phyloP scores from a whole-genome alignment of 495 filamentous ascomycete species.

The Rhypophila decipiens region DNA sequence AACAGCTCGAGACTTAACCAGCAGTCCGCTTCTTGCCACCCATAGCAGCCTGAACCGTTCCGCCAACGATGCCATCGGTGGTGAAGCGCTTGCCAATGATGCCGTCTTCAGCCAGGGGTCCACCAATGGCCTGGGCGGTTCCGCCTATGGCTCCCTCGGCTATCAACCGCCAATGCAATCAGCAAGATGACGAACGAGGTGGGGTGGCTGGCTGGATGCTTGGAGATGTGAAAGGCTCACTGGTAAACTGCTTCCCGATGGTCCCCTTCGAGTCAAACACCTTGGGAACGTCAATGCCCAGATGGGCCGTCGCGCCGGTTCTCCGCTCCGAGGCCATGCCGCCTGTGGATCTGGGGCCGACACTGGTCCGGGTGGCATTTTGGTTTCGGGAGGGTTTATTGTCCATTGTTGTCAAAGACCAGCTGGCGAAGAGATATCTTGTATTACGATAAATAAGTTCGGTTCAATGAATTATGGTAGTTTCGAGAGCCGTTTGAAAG shows the following conservation, averaged over 20 bases:
- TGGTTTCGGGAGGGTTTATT: not conserved
- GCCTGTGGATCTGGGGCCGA: conserved; percentile 15
- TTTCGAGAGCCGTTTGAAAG: too few relatives aligned
- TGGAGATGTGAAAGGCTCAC: too few relatives aligned
- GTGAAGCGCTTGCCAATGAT: conserved; percentile 46
- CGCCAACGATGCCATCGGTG: conserved; percentile 38
- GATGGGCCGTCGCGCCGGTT: conserved; percentile 17
- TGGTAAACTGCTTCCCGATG: conserved; percentile 34
- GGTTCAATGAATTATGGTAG: too few relatives aligned
- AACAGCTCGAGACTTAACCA: not conserved
- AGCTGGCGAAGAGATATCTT: too few relatives aligned
- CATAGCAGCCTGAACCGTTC: conserved; percentile 32
- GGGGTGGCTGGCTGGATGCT: too few relatives aligned
- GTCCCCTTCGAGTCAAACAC: conserved; percentile 29
- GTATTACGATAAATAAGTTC: too few relatives aligned
- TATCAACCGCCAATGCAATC: too few relatives aligned
- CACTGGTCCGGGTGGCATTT: not conserved
- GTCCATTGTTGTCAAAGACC: too few relatives aligned
- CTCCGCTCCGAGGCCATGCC: conserved; percentile 12
- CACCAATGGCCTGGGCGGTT: conserved; percentile 46
- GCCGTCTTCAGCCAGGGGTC: conserved; percentile 44
- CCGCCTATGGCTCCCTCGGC: conserved; percentile 46
- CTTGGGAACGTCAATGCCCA: conserved; percentile 19
- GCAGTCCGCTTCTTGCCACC: conserved; percentile 18
- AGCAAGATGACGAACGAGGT: not conserved